phyloP scores from a whole-genome alignment of 148 eudicot species.

The Chenopodium berlandieri region DNA sequence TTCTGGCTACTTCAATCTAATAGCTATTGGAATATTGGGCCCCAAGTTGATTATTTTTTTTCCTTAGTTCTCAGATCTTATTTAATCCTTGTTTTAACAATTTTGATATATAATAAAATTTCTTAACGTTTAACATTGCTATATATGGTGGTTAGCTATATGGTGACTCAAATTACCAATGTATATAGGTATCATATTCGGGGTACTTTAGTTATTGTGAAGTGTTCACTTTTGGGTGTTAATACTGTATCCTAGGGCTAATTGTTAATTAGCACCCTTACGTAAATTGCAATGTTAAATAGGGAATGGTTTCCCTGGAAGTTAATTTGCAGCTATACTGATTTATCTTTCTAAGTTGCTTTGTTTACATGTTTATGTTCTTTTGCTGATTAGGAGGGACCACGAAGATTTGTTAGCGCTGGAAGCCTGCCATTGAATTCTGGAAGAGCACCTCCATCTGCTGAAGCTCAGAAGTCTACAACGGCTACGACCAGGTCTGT shows the following conservation, averaged over 20 bases:
- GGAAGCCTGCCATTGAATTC: conserved; percentile 63
- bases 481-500: conserved; percentile 42
- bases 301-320: not conserved
- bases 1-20: too few relatives aligned
- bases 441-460: conserved; percentile 38
- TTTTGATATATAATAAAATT: too few relatives aligned
- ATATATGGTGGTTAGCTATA: too few relatives aligned
- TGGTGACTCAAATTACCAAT: too few relatives aligned
- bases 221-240: too few relatives aligned
- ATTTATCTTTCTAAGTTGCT: not conserved
- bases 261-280: too few relatives aligned
- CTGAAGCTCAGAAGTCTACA: conserved; percentile 37
- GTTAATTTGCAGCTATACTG: not conserved
- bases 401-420: conserved; percentile 75
- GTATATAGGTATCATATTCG: too few relatives aligned
- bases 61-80: not conserved
- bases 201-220: not conserved
- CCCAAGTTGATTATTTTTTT: not conserved
- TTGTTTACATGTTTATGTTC: not conserved
- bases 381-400: conserved; percentile 65
- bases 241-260: too few relatives aligned
- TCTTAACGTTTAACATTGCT: not conserved
- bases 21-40: not conserved
- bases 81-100: not conserved
- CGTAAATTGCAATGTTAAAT: too few relatives aligned